Base-by-base conservation (phyloP, 2,329 filamentous ascomycete species). In the Stemphylium vesicarium region DNA sequence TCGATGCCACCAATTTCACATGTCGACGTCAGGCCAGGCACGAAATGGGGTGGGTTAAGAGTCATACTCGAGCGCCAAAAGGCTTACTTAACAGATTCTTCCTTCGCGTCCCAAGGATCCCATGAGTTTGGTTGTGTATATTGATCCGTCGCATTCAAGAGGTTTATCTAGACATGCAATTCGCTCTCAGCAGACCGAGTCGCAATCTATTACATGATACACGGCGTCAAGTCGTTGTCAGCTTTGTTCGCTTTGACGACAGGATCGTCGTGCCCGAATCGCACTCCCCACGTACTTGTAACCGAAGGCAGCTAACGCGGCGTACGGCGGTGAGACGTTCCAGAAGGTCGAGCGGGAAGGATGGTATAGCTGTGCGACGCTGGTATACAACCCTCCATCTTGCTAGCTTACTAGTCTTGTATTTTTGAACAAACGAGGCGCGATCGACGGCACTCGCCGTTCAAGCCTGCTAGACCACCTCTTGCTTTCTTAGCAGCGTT, bases 281-380 rank as follows among this genome's bases (percentile, higher is more conserved):
- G 36, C 13, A 12, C 24, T 32, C 38, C 29, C 29, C 24, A 41
- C 36, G 36, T 52, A 46, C 43, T 40, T 29, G 50, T 43, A 53
- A 37, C 50, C 33, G 37, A 50, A 35, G 38, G 33, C 32, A 43
- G 39, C 44, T 53, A 53, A 53, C 33, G 50, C 51, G 16, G 22
- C 20, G 31, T 50, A n/a, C 50, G 47, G 51, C 51, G 51, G 51
- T 54, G 51, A 54, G 51, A 44, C 51, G 51, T 54, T 54, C 51
- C 39, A 50, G 51, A 53, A 53, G 45, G 50, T 49, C 31, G 43
- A 53, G 38, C 50, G 50, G 50, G 24, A 53, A 32, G 31, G 42
- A 29, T 24, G 38, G 31, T 33, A 38, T 35, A 40, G 26, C 8
- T 54, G 45, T 44, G 41, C 26, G 45, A 49, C 42, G 36, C 45